phyloP scores from a whole-genome alignment of 2,329 filamentous ascomycete genomes.

The Penicillium freii region DNA sequence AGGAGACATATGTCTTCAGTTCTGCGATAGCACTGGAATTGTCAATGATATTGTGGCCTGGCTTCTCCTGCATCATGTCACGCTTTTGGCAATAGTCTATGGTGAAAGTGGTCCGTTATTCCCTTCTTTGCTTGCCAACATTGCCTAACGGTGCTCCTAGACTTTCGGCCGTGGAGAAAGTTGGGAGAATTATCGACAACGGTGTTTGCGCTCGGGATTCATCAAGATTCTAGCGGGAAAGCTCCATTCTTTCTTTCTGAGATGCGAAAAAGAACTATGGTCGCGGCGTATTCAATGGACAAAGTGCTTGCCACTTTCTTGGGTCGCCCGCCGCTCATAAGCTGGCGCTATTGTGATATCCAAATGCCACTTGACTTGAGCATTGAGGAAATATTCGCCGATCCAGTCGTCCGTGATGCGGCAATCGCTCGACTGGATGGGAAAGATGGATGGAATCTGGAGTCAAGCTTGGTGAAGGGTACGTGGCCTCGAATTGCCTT shows the following conservation, averaged over 20 bases:
- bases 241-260: conserved; percentile 31
- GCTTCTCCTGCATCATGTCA: conserved; percentile 26
- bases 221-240: conserved; percentile 34
- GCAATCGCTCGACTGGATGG: conserved; percentile 10
- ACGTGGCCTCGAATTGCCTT: conserved; percentile 8
- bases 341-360: conserved; percentile 30
- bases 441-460: conserved; percentile 12
- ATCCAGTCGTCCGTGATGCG: conserved; percentile 4
- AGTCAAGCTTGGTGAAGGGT: conserved; percentile 12
- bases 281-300: conserved; percentile 26
- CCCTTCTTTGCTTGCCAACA: neutral
- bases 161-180: conserved; percentile 46
- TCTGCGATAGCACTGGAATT: conserved; percentile 25
- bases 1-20: conserved; percentile 31
- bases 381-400: conserved; percentile 24
- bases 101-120: conserved; percentile 21
- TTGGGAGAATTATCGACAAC: conserved; percentile 47
- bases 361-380: conserved; percentile 29
- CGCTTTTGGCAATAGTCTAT: conserved; percentile 24
- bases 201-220: conserved; percentile 44
- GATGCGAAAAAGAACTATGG: conserved; percentile 27
- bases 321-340: conserved; percentile 31
- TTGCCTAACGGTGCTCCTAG: conserved; percentile 21
- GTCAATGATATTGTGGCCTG: conserved; percentile 29
- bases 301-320: conserved; percentile 32